These are phyloP conservation scores for Leptographium lundbergii DNA, from an alignment of 2,329 filamentous ascomycete genomes.

Conservation along the genomic window DNA sequence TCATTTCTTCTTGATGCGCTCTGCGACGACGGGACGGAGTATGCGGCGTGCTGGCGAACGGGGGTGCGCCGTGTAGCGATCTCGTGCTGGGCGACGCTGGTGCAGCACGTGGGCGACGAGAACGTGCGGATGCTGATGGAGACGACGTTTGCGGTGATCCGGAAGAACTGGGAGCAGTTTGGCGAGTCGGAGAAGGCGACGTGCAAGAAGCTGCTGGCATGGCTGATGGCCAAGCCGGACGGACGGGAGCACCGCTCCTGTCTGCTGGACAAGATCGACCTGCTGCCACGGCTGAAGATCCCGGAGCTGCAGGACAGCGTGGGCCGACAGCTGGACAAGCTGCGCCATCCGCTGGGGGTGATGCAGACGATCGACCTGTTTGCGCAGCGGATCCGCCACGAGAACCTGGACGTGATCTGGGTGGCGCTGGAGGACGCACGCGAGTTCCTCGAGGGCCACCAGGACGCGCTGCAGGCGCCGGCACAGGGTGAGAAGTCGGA, in stretches of 20 bases:
- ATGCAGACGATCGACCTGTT: conserved; percentile 60
- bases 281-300: conserved; percentile 69
- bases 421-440: conserved; percentile 70
- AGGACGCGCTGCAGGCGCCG: conserved; percentile 66
- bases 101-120: conserved; percentile 60
- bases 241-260: conserved; percentile 43
- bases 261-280: conserved; percentile 55
- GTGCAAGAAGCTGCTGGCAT: conserved; percentile 50
- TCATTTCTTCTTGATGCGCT: conserved; percentile 85
- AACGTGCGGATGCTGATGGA: conserved; percentile 62
- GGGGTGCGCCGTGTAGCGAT: conserved; percentile 65
- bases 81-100: conserved; percentile 69
- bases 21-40: conserved; percentile 41
- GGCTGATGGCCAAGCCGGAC: conserved; percentile 34
- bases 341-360: conserved; percentile 54
- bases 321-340: conserved; percentile 48
- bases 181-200: conserved; percentile 44
- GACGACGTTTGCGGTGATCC: conserved; percentile 79
- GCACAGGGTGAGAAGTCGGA: conserved; percentile 77
- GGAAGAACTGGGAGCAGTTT: conserved; percentile 64
- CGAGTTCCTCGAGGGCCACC: conserved; percentile 58
- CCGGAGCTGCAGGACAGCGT: conserved; percentile 50
- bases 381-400: conserved; percentile 60
- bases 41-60: conserved; percentile 9
- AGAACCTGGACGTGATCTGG: conserved; percentile 74